Base-by-base conservation (phyloP, 257 asterid species). In the Scutellaria baicalensis region DNA sequence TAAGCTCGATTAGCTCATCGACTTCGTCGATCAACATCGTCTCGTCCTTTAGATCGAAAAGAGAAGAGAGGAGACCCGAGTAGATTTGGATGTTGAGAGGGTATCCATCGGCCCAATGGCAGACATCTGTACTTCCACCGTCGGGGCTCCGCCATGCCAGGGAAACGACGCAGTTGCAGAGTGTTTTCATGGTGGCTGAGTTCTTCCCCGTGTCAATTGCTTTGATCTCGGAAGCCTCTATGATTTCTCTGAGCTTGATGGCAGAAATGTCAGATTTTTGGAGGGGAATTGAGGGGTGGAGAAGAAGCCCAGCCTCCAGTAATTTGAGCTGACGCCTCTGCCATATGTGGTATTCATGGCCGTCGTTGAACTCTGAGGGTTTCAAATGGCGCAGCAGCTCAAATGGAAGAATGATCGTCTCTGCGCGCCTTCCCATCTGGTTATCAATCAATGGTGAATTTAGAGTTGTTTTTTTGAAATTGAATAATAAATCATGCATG, bases 61-160 rank as follows among this genome's bases (percentile, higher is more conserved):
- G 49, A 0, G 93, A 77, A 1, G 70, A 63, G 0, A 89, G 78
- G 1, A 89, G 64, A 14, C 86, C 81, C 0, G 68, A 67, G 76
- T 89, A 89, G 70, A 86, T 81, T 16, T 80, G 89, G 59, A 81
- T 78, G 21, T 89, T 89, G 56, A 89, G 84, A 8, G 93, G 90
- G 70, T 56, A 83, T 1, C 96, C 96, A 10, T 89, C 93, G 2
- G 89, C 93, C 96, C 96, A 89, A 52, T 82, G 96, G 70, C 89
- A 86, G 0, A 80, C 72, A 2, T 86, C 96, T 1, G 86, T 72
- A 33, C 59, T 81, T 7, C 77, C 81, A 16, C 78, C 88, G 18
- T 79, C 83, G 5, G 79, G 76, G 75, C 82, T 79, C 23, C 96
- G 75, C 84, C 83, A 83, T 0, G 93, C 89, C 6, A 89, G 73